These are phyloP conservation scores for Aurantiochytrium sp. DNA, from an alignment of 108 stramenopile species.

Conservation along the genomic window DNA sequence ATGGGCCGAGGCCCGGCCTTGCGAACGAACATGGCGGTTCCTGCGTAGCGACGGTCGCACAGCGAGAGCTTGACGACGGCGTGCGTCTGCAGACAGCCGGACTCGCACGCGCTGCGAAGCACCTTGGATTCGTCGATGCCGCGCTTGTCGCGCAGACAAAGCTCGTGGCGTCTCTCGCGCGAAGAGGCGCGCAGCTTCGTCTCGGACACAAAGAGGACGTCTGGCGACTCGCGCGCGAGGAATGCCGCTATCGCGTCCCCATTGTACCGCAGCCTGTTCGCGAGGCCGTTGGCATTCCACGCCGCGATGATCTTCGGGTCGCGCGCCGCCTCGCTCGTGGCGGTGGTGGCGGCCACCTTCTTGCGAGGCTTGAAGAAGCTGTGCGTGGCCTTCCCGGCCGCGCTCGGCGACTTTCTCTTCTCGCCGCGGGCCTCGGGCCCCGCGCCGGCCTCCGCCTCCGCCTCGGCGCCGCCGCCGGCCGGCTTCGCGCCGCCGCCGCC, in stretches of 20 bases:
- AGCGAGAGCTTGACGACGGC: neutral
- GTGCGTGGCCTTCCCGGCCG: neutral
- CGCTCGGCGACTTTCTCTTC: too few species aligned
- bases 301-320: neutral
- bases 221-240: neutral
- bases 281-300: conserved; percentile 12
- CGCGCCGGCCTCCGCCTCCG: too few species aligned
- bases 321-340: neutral
- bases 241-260: neutral
- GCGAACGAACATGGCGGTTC: neutral
- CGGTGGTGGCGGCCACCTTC: neutral
- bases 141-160: neutral
- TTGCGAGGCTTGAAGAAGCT: neutral
- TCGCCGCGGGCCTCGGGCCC: too few species aligned
- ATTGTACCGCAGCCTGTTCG: neutral
- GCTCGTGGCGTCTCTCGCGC: neutral
- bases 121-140: neutral
- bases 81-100: neutral
- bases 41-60: neutral
- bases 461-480: too few species aligned
- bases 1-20: neutral
- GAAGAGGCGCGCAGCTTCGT: neutral
- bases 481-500: too few species aligned
- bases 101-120: neutral
- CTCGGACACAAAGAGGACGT: conserved; percentile 14